A percentile compares a stretch with the other conserved stretches of the same genome.
Evolutionary conservation across 306 rosid genomes (phyloP).

Genomic region (Quercus parvula): DNA sequence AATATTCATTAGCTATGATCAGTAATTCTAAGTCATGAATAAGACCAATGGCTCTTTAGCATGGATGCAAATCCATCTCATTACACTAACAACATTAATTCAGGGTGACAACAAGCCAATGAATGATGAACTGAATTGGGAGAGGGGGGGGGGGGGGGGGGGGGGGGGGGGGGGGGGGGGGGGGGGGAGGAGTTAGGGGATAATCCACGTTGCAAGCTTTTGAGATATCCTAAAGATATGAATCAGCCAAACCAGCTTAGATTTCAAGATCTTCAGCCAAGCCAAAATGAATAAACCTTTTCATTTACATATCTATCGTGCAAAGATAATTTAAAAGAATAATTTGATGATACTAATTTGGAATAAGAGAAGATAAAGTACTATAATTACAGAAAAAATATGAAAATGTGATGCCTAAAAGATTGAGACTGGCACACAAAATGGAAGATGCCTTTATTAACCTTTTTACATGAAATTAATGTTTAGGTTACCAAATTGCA

Average conservation of each 20-base stretch:
- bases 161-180: too few species aligned
- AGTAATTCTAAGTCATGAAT: background rate
- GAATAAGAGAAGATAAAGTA: background rate
- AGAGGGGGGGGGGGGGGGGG: too few species aligned
- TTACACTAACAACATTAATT: background rate
- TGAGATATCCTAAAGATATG: background rate
- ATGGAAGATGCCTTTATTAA: background rate
- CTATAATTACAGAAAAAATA: background rate
- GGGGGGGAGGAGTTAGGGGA: background rate
- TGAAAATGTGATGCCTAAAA: background rate
- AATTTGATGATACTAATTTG: background rate
- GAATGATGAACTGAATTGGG: background rate
- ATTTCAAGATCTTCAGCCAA: background rate
- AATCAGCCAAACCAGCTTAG: background rate
- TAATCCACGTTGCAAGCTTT: background rate
- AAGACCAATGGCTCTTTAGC: background rate
- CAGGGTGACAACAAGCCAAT: background rate
- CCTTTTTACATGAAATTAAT: background rate
- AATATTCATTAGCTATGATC: background rate
- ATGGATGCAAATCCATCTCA: background rate
- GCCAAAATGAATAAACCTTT: background rate
- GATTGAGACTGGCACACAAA: background rate
- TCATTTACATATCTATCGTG: background rate
- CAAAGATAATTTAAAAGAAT: background rate
- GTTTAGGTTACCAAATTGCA: background rate